Evolutionary conservation across 768 basidiomycete species (phyloP), one percentile per base, ranked within the genome.

Genomic region (Auriscalpium orientale): DNA sequence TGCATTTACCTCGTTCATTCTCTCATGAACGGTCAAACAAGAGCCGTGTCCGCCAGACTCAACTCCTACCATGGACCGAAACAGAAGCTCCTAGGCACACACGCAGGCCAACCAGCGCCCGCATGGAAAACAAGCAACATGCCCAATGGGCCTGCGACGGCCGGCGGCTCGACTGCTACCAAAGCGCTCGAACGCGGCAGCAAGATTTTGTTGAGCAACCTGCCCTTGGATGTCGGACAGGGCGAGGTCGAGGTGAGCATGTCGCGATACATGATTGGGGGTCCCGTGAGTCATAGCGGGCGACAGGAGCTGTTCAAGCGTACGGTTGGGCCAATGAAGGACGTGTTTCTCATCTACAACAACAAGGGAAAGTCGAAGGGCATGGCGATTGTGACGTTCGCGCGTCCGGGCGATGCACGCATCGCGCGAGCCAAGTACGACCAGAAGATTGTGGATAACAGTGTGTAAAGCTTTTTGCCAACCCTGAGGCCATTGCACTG

Each of bases 311-410:
- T 91, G 51, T 89, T 91, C 68, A 77, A 72, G 59, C 89, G 84
- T 68, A 91, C 89, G 0, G 76, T 91, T 21, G 89, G 89, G 4
- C 85, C 87, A 0, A 67, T 89, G 57, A 83, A 77, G 65, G 87
- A 89, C 43, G 76, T 73, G 28, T 86, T 90, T 58, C 63, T 90
- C 62, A 77, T 89, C 16, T 85, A 87, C 72, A 91, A 90, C 67
- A 82, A 80, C 3, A 83, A 88, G 62, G 88, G 82, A 0, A 77
- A 75, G 53, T 86, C 87, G 46, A 89, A 87, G 64, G 89, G 89
- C 18, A 89, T 90, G 87, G 88, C 89, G 2, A 68, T 91, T 13
- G 84, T 90, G 3, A 64, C 73, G 0, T 91, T 91, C 63, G 77
- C 82, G 61, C 78, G 83, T 35, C 58, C 78, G 8, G 81, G 76